Conservation (phyloP, 2,329 filamentous ascomycete species). For the Ciborinia camelliae region DNA sequence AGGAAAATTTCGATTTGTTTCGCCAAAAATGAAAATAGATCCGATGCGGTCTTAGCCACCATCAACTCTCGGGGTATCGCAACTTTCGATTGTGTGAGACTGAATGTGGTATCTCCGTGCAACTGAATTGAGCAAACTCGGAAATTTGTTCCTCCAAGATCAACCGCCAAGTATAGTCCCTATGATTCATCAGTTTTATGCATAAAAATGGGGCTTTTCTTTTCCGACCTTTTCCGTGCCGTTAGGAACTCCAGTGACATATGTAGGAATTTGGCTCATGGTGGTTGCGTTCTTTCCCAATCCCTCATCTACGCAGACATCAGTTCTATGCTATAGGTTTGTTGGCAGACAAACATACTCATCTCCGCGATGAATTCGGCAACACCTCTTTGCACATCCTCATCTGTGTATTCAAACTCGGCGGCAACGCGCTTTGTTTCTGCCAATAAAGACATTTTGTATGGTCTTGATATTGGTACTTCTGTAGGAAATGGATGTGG, state of each 20-base stretch:
- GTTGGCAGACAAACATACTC: constrained; percentile 49
- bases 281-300: constrained; percentile 73
- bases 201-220: neutral
- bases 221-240: constrained; percentile 84
- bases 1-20: constrained; percentile 90
- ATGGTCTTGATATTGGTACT: constrained; percentile 52
- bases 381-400: constrained; percentile 75
- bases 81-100: constrained; percentile 87
- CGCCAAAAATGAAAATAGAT: constrained; percentile 89
- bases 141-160: constrained; percentile 98
- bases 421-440: constrained; percentile 77
- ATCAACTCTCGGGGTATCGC: constrained; percentile 87
- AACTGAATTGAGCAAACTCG: constrained; percentile 93
- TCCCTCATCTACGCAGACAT: constrained; percentile 65
- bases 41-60: constrained; percentile 78
- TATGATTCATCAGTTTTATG: constrained; percentile 17
- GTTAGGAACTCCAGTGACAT: constrained; percentile 93
- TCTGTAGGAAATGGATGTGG: constrained; percentile 52
- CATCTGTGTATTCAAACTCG: constrained; percentile 80
- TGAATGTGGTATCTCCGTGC: constrained; percentile 93
- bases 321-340: constrained; percentile 27
- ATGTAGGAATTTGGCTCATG: constrained; percentile 94
- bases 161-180: constrained; percentile 94
- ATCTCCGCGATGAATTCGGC: constrained; percentile 85
- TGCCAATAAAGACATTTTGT: constrained; percentile 60